Evolutionary conservation across 768 basidiomycete genomes (phyloP), one percentile per base, ranked within the genome.

Genomic region (Mycena rosella): DNA sequence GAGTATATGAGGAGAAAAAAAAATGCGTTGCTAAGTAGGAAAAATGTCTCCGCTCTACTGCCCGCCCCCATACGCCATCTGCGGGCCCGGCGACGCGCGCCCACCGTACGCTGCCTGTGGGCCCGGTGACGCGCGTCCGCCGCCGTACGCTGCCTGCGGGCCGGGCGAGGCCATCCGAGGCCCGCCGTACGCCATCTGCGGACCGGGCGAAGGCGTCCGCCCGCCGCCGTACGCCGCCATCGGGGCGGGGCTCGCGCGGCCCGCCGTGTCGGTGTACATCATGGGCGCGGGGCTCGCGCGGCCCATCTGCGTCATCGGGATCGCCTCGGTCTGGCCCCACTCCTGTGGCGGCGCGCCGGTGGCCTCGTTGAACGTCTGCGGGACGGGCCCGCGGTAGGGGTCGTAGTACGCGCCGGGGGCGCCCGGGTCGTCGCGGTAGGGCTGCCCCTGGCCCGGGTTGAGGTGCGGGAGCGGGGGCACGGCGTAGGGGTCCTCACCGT

Each of bases 401-500:
- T 96, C 94, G 72, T 93, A 92, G 76, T 88, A 95, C 38, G 79
- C 82, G 7, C 77, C 76, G 22, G 78, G 74, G 34, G 74, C 70
- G 40, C n/a, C 78, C 0, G 92, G 91, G 66, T 95, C 92, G 73
- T 95, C 94, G 60, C 78, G 85, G 76, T 95, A 95, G 0, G 92
- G 92, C 70, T 27, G 85, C 76, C 87, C 91, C 8, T 27, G 85
- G 76, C 87, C 91, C 8, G 93, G 93, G 75, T 95, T 92, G 51
- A 92, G 80, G 70, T 94, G 92, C 14, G 93, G 93, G 24, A 94
- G 82, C 18, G 93, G 93, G 3, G 94, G 93, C 0, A 94, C 89
- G 18, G 94, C 92, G 76, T 95, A 95, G 2, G 93, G 93, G 71
- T 95, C 93, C 80, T 85, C 67, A 80, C 80, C 32, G 77, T 79